A percentile compares a stretch with the other conserved stretches of the same genome.
phyloP scores from a whole-genome alignment of 306 rosid species.

The Prunus salicina region DNA sequence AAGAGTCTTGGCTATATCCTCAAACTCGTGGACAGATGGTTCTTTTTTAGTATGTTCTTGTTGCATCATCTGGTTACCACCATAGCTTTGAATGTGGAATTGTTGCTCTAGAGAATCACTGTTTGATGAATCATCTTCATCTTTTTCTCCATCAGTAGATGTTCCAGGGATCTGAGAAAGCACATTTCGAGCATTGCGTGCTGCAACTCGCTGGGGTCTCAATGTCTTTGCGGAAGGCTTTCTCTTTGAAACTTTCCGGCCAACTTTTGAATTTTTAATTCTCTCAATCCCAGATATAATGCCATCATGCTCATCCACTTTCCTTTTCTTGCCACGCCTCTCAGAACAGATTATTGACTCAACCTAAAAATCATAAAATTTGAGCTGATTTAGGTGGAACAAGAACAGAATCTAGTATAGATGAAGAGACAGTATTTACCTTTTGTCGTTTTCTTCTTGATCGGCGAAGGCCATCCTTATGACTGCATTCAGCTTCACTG shows the following conservation, averaged over 20 bases:
- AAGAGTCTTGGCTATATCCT: constrained; percentile 33
- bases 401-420: constrained; percentile 19
- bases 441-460: constrained; percentile 70
- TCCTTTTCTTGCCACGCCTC: constrained; percentile 75
- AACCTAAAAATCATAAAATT: constrained; percentile 41
- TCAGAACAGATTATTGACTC: constrained; percentile 52
- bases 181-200: constrained; percentile 70
- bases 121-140: constrained; percentile 56
- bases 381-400: constrained; percentile 24
- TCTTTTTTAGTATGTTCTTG: constrained; percentile 31
- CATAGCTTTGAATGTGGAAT: constrained; percentile 38
- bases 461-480: constrained; percentile 62
- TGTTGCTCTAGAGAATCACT: constrained; percentile 35
- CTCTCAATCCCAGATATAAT: constrained; percentile 44
- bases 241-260: constrained; percentile 40
- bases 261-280: constrained; percentile 45
- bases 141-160: constrained; percentile 64
- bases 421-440: constrained; percentile 31
- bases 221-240: constrained; percentile 53
- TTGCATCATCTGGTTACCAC: constrained; percentile 29
- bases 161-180: constrained; percentile 53
- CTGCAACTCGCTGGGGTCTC: constrained; percentile 75
- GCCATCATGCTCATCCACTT: constrained; percentile 55
- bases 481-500: constrained; percentile 33
- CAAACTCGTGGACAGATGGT: constrained; percentile 30